These are phyloP conservation scores for Oehlia diaphana DNA, from an alignment of 192 early-diverging fungal species.

Conservation along the genomic window DNA sequence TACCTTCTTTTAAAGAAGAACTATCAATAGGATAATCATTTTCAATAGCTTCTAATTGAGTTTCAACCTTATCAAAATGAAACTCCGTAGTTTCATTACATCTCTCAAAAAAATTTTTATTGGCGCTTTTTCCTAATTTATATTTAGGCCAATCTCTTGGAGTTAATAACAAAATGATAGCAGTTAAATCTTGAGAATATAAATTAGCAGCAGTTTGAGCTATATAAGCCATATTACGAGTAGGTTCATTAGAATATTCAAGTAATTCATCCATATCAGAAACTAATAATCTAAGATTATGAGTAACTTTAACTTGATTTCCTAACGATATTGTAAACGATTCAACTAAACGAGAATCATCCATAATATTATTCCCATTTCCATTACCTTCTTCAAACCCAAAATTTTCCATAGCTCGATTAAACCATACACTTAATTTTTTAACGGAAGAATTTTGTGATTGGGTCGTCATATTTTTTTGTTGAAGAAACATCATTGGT, in stretches of 20 bases:
- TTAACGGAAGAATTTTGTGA: slow-evolving; percentile 46
- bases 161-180: slow-evolving; percentile 54
- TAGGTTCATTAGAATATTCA: slow-evolving; percentile 37
- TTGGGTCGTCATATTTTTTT: slow-evolving; percentile 50
- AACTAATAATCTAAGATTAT: slow-evolving; percentile 67
- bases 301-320: slow-evolving; percentile 71
- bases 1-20: slow-evolving; percentile 53
- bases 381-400: slow-evolving; percentile 54
- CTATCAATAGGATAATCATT: slow-evolving; percentile 39
- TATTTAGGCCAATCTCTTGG: slow-evolving; percentile 58
- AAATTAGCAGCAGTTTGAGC: slow-evolving; percentile 68
- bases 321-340: slow-evolving; percentile 74
- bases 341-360: slow-evolving; percentile 58
- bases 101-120: slow-evolving; percentile 60
- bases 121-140: slow-evolving; percentile 49
- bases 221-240: slow-evolving; percentile 58
- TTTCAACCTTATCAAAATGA: slow-evolving; percentile 70
- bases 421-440: slow-evolving; percentile 55
- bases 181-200: slow-evolving; percentile 63
- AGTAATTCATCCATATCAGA: slow-evolving; percentile 52
- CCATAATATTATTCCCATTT: slow-evolving; percentile 29
- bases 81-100: slow-evolving; percentile 72
- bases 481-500: slow-evolving; percentile 50
- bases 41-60: slow-evolving; percentile 60
- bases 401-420: slow-evolving; percentile 67